Evolutionary conservation across 1,139 yeast genomes (phyloP).

Genomic region (Candida dubliniensis): DNA sequence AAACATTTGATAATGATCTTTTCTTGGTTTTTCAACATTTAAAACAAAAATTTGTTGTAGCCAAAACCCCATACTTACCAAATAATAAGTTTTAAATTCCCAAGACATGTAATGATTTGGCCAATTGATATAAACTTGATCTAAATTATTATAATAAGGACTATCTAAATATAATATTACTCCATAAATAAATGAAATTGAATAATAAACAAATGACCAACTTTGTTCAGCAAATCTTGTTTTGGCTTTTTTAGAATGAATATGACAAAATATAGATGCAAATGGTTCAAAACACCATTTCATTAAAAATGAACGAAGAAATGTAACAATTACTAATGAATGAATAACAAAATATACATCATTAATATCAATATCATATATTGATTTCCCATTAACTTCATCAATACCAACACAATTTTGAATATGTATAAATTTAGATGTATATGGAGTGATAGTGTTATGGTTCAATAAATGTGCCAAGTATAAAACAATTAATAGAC

Average conservation of each 20-base stretch:
- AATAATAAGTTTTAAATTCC: conserved; percentile 67
- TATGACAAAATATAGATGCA: conserved; percentile 47
- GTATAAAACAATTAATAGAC: conserved; percentile 30
- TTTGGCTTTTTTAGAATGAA: conserved; percentile 50
- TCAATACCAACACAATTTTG: conserved; percentile 41
- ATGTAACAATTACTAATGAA: conserved; percentile 57
- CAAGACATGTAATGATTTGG: conserved; percentile 60
- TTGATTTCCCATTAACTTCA: conserved; percentile 16
- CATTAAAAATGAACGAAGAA: conserved; percentile 63
- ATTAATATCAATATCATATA: conserved; percentile 56
- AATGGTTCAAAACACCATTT: conserved; percentile 57
- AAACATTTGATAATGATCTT: conserved; percentile 85
- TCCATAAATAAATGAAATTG: conserved; percentile 58
- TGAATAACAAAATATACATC: conserved; percentile 58
- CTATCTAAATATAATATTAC: conserved; percentile 56
- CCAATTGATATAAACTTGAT: conserved; percentile 68
- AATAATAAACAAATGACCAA: conserved; percentile 71
- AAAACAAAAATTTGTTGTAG: conserved; percentile 75
- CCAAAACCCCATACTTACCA: conserved; percentile 76
- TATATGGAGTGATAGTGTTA: conserved; percentile 23
- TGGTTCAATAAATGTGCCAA: conserved; percentile 23
- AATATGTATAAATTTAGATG: conserved; percentile 48
- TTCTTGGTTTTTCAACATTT: conserved; percentile 74
- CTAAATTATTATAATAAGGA: conserved; percentile 59
- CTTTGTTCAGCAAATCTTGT: conserved; percentile 85